Conservation (phyloP, 495 filamentous ascomycete species). For the Daldinia grandis region DNA sequence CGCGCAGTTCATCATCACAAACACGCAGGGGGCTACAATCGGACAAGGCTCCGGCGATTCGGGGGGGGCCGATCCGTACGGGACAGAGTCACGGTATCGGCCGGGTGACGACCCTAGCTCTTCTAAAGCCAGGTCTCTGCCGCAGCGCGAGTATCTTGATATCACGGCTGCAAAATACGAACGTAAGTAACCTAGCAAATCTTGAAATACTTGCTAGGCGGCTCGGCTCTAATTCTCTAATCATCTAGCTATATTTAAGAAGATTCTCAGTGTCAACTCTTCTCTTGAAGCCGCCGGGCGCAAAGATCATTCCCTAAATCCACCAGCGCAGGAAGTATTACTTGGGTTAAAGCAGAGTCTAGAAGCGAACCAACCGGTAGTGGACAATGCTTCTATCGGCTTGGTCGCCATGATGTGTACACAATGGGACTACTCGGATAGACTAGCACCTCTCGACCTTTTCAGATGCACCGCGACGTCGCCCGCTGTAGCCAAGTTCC, state of each 20-base stretch:
- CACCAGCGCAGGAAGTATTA: conserved; percentile 69
- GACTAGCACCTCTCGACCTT: conserved; percentile 85
- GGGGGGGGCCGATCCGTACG: conserved; percentile 73
- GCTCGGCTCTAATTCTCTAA: conserved; percentile 56
- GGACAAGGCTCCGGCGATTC: conserved; percentile 60
- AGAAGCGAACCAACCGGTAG: conserved; percentile 55
- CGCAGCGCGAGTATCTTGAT: conserved; percentile 84
- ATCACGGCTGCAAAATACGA: conserved; percentile 61
- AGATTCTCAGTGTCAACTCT: conserved; percentile 75
- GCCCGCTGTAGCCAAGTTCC: conserved; percentile 65
- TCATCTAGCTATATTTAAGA: conserved; percentile 70
- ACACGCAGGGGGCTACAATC: conserved; percentile 85
- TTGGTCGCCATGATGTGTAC: conserved; percentile 73
- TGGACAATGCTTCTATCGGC: conserved; percentile 56
- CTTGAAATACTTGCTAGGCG: conserved; percentile 48
- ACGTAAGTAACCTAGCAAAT: conserved; percentile 36
- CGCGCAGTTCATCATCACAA: conserved; percentile 89
- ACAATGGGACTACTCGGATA: conserved; percentile 77
- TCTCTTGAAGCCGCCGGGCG: conserved; percentile 70
- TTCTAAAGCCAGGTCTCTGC: conserved; percentile 69
- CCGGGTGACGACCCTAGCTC: conserved; percentile 62
- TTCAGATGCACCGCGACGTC: conserved; percentile 79
- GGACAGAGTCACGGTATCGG: conserved; percentile 77
- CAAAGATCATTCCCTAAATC: conserved; percentile 78
- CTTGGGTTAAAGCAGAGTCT: conserved; percentile 63